phyloP scores from a whole-genome alignment of 345 rosid genomes.

The Pugionium cornutum region DNA sequence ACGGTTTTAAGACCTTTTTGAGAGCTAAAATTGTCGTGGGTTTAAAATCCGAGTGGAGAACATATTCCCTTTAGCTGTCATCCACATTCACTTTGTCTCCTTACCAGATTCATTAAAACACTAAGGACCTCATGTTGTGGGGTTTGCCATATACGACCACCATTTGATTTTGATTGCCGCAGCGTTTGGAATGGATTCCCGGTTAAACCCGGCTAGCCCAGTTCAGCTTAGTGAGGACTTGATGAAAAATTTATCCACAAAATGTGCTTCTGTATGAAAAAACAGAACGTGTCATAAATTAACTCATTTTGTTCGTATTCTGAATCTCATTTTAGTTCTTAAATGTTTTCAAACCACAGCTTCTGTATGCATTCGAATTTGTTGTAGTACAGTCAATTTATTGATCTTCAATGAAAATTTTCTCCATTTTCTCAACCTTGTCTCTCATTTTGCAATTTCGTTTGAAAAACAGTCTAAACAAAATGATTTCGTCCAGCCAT shows the following conservation, averaged over 20 bases:
- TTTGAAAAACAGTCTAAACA: constrained; percentile 2
- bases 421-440: constrained; percentile 7
- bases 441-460: constrained; percentile 2
- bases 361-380: constrained; percentile 16
- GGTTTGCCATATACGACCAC: no score
- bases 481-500: neutral
- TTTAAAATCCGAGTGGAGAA: constrained; percentile 2
- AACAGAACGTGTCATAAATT: no score
- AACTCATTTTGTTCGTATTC: constrained; percentile 1
- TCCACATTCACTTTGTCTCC: constrained; percentile 10
- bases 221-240: no score
- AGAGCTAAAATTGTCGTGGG: constrained; percentile 6
- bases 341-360: constrained; percentile 1
- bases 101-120: neutral
- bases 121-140: neutral
- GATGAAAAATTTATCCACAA: no score
- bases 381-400: constrained; percentile 7
- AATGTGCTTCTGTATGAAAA: no score
- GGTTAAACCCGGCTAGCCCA: no score
- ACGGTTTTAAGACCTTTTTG: constrained; percentile 16
- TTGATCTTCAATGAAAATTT: constrained; percentile 16
- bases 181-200: no score
- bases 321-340: constrained; percentile 9
- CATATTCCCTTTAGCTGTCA: neutral
- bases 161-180: no score